Evolutionary conservation across 305 asterid genomes (phyloP).

Genomic region (Stenogyne calaminthoides): DNA sequence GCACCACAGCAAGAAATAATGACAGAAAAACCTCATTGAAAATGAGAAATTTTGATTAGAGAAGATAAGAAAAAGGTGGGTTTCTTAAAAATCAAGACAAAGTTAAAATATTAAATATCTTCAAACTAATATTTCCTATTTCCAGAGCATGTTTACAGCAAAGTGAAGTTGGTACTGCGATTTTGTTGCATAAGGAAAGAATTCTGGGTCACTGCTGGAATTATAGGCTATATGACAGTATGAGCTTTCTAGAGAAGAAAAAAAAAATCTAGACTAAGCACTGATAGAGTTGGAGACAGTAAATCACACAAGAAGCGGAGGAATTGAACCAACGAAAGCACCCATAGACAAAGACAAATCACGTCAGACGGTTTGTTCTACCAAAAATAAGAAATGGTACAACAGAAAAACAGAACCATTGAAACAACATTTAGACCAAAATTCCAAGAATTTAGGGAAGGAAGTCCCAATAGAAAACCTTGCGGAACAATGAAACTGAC

Average conservation of each 20-base stretch:
- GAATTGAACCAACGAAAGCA: slow-evolving; percentile 3
- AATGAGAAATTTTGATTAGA: slow-evolving; percentile 13
- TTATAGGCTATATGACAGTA: neutral
- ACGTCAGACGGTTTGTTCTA: slow-evolving; percentile 1
- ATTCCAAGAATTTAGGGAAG: neutral
- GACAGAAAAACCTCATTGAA: neutral
- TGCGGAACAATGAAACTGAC: neutral
- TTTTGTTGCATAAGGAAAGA: slow-evolving; percentile 12
- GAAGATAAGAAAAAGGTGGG: neutral
- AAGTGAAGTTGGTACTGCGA: neutral
- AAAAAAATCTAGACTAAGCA: neutral
- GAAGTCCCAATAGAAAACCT: slow-evolving; percentile 1
- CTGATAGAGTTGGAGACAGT: slow-evolving; percentile 10
- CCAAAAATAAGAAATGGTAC: neutral
- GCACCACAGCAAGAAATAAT: slow-evolving; percentile 13
- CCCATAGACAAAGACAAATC: slow-evolving; percentile 12
- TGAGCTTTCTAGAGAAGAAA: slow-evolving; percentile 1
- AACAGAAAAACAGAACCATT: neutral
- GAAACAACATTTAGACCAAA: slow-evolving; percentile 4
- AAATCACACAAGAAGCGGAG: slow-evolving; percentile 1
- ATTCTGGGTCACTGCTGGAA: slow-evolving; percentile 16
- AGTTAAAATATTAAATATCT: too few species aligned
- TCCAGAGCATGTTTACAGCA: neutral
- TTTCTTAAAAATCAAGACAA: neutral
- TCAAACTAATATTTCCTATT: slow-evolving; percentile 13